Evolutionary conservation across 108 stramenopile genomes (phyloP).

Genomic region (Cyclotella choctawhatcheeana): DNA sequence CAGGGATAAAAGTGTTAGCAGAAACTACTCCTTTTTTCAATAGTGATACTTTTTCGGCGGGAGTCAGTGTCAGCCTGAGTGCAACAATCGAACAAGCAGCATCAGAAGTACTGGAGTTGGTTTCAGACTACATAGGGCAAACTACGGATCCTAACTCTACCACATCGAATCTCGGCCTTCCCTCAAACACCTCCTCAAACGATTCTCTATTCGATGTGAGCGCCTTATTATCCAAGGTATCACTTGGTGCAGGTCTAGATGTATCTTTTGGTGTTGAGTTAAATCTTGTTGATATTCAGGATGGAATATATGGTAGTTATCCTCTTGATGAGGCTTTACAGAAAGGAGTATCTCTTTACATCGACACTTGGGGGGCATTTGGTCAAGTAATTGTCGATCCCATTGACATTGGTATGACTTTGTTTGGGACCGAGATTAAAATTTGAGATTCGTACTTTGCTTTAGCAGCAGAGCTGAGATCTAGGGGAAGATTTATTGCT

Average conservation of each 20-base stretch:
- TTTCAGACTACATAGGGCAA: neutral
- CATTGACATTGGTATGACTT: slow-evolving; percentile 6
- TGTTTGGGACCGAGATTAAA: neutral
- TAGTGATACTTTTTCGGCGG: neutral
- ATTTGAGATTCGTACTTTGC: slow-evolving; percentile 23
- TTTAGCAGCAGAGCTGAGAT: slow-evolving; percentile 18
- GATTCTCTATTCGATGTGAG: neutral
- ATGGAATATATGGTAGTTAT: neutral
- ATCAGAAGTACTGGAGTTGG: neutral
- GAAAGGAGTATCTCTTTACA: neutral
- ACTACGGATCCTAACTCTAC: neutral
- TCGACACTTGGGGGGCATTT: slow-evolving; percentile 1
- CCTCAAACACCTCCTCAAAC: no score
- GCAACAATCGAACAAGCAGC: neutral
- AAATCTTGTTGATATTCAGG: neutral
- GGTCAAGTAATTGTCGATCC: slow-evolving; percentile 20
- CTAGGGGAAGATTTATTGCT: slow-evolving; percentile 15
- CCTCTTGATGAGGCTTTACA: neutral
- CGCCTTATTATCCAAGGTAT: neutral
- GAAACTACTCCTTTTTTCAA: neutral
- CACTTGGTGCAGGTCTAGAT: slow-evolving; percentile 21
- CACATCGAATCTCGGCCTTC: neutral
- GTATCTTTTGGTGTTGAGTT: slow-evolving; percentile 16
- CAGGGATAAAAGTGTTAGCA: neutral
- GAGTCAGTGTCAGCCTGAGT: neutral